A percentile compares a stretch with the other conserved stretches of the same genome.
These are phyloP conservation scores for Cucurbitaria berberidis DNA, from an alignment of 2,329 filamentous ascomycete species.

Conservation along the genomic window DNA sequence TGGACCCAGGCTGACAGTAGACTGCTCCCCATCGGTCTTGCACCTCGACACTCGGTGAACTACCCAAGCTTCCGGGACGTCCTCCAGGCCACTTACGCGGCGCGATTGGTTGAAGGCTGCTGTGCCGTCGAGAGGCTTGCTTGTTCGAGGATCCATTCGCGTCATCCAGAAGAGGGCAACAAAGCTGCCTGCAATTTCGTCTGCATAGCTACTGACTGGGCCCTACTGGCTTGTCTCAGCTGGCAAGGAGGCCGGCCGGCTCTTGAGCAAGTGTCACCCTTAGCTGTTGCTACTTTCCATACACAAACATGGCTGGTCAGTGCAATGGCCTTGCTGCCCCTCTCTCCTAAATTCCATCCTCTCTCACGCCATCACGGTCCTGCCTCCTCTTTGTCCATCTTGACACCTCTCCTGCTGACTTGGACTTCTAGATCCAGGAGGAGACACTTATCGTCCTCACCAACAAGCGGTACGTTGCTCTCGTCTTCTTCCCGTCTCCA, in stretches of 20 bases:
- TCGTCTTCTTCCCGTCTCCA: conserved; percentile 6
- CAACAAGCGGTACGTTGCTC: conserved; percentile 25
- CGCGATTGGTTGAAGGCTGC: conserved; percentile 35
- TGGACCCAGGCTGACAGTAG: conserved; percentile 12
- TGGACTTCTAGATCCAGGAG: conserved; percentile 25
- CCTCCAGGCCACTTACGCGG: conserved; percentile 21
- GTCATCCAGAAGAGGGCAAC: conserved; percentile 42
- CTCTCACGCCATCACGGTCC: conserved; percentile 32
- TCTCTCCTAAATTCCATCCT: conserved; percentile 21
- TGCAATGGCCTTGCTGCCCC: conserved; percentile 31
- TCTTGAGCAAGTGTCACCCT: conserved; percentile 34
- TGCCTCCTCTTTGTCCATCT: conserved; percentile 23
- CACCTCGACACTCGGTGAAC: conserved; percentile 26
- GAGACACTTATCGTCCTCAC: conserved; percentile 33
- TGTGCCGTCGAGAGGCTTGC: conserved; percentile 37
- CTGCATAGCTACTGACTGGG: conserved; percentile 43
- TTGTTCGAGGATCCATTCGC: conserved; percentile 37
- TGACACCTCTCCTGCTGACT: conserved; percentile 26
- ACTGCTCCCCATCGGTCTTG: conserved; percentile 28
- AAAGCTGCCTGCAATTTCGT: conserved; percentile 36
- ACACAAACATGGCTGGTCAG: conserved; percentile 41
- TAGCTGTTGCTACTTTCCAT: conserved; percentile 32
- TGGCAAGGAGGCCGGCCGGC: conserved; percentile 36
- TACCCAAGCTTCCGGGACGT: conserved; percentile 32
- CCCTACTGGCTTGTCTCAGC: conserved; percentile 39